Base-by-base conservation (phyloP, 2,329 filamentous ascomycete species). In the Colletotrichum neosansevieriae region DNA sequence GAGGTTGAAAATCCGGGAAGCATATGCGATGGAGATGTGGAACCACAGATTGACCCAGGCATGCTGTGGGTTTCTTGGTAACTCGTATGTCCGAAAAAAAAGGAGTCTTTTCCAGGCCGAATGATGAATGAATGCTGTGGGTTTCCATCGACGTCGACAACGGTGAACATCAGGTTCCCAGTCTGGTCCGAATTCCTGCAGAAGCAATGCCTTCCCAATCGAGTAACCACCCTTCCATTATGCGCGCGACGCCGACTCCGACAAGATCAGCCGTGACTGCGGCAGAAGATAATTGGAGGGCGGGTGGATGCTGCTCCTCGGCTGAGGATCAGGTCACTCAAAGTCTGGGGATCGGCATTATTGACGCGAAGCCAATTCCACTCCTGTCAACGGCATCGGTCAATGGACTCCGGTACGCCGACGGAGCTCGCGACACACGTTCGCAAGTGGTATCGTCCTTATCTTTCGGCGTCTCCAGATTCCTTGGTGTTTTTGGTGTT, bases 381-480 rank as follows among this genome's bases (percentile, higher is more conserved):
- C 44, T 50, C 38, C 34, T 64, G 34, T 21, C n/a, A 34, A 49
- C 42, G 34, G 45, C 19, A 59, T n/a, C 19, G 57, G 47, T 29
- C 34, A 36, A 47, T 56, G 29, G 47, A 54, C 38, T 65, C 53
- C 38, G 36, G 21, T 36, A 36, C 53, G 53, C 53, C 53, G 53
- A 57, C 38, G 36, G 53, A 57, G 19, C 24, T 44, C 15, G 53
- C 38, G 53, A 6, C 24, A 7, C 45, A 49, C n/a, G 19, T 4
- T 24, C 6, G 45, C 17, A 24, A 38, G 36, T 15, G 11, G 15
- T 13, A 38, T 38, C 36, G 36, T 38, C 36, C 29, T 29, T 29
- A 29, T 29, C 29, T 29, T 29, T 29, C 6, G 29, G 29, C 7
- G 29, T 29, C 29, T 29, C 7, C 29, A 9, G 29, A 29, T 1